Evolutionary conservation across 2,329 filamentous ascomycete species (phyloP), one percentile per base, ranked within the genome.

Genomic region (Neofusicoccum kwambonambiense): DNA sequence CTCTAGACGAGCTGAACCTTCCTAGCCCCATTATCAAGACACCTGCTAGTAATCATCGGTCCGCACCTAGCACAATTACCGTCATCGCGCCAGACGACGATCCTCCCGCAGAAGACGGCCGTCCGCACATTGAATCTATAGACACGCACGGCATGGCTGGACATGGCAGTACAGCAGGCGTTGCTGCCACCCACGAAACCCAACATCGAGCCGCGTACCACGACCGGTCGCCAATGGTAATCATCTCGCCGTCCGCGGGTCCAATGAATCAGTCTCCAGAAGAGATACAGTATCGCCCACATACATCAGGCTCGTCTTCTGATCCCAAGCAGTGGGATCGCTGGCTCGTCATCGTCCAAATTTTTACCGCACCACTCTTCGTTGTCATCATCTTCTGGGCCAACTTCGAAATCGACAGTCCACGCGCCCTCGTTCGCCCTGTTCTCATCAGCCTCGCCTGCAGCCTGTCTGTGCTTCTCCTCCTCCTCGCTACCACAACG

Each of bases 331-430:
- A 88, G 35, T 98, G 95, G 93, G 96, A 93, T 72, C 87, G 93
- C 61, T 99, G 95, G 94, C 86, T 99, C 3, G 86, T 96, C 12
- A 86, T 89, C 12, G 77, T 95, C 9, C 96, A 99, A 72, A 84
- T 95, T 56, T 93, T 97, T 74, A 91, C 90, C 0, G 92, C 93
- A 0, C 95, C 95, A 0, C 72, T 95, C 22, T 97, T 98, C 76
- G 87, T 93, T 50, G 85, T 91, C 1, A 75, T 92, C 17, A 87
- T 97, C 35, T 76, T 92, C 19, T 96, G 89, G 88, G 88, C 86
- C 27, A 91, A 91, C 70, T 82, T 84, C 63, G 74, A 77, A 44
- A 82, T 89, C 35, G 88, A 90, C 52, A 76, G 84, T 52, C 81
- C 39, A 79, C 76, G 68, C 67, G 88, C 90, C 15, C 83, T 97